phyloP scores from a whole-genome alignment of 345 rosid species.

The Schrenkiella parvula region DNA sequence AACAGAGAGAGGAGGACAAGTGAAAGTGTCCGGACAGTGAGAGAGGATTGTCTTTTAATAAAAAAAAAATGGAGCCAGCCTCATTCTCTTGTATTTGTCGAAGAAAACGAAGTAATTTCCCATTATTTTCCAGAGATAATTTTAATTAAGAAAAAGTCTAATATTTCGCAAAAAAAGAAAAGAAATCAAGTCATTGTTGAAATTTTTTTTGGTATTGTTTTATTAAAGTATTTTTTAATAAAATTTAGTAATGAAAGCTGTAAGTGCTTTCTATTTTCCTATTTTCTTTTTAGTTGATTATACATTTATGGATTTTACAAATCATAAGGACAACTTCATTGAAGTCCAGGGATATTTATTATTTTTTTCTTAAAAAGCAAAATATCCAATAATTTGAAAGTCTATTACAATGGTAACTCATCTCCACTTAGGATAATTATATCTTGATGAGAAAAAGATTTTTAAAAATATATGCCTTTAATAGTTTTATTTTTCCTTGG shows the following conservation, averaged over 20 bases:
- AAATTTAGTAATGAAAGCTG: no score
- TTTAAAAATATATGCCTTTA: no score
- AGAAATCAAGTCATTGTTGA: background rate
- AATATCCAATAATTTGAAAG: background rate
- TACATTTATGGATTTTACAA: background rate
- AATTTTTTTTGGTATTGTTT: background rate
- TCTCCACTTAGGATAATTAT: background rate
- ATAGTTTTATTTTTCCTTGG: no score
- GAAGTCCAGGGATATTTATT: background rate
- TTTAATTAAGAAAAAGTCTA: background rate
- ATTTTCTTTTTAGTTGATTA: no score
- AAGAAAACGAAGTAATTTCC: background rate
- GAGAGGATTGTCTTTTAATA: background rate
- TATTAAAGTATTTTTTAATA: no score
- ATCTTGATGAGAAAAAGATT: background rate
- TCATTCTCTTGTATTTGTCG: conserved; percentile 1
- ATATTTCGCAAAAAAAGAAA: background rate
- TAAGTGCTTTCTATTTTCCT: no score
- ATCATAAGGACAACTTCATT: background rate
- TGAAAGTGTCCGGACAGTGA: conserved; percentile 1
- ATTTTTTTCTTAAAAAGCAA: background rate
- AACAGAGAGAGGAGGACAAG: conserved; percentile 10
- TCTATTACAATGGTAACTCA: background rate
- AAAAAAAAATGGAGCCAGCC: conserved; percentile 4
- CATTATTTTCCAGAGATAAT: background rate